Evolutionary conservation across 257 asterid species (phyloP), one percentile per base, ranked within the genome.

Genomic region (Nyctanthes arbortristis): DNA sequence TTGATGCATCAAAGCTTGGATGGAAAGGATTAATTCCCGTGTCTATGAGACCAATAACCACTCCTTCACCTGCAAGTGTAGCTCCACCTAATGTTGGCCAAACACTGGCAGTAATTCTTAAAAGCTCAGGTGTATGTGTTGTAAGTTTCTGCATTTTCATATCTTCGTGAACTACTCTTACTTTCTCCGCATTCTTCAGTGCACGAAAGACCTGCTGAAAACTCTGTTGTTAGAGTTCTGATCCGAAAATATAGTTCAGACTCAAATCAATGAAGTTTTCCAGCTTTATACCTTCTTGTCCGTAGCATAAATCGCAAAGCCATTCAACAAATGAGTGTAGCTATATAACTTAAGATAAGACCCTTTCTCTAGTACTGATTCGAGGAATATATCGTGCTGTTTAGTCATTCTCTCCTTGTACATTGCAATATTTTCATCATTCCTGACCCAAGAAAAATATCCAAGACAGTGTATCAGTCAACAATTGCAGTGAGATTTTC

Each of bases 11-110:
- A 71, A 87, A 89, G 80, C 93, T 89, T 0, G 84, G 91, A 80
- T 89, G 89, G 31, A 60, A 74, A 39, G 88, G 93, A 64, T 83
- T 87, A 57, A 89, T 83, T 67, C 96, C 91, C 0, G 93, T 87
- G 81, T 89, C 96, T 39, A 89, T 78, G 28, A 89, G 65, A 33
- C 96, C 91, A 43, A 89, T 89, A 64, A 89, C 96, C 14, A 87
- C 77, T 1, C 87, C 91, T 4, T 81, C 81, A 1, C 88, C 93
- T 14, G 93, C 84, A 35, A 64, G 55, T 13, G 13, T 63, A 7
- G 84, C 57, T 37, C 89, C 93, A 18, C 93, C 96, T 47, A 84
- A 62, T 49, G 72, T 66, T 3, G 83, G 87, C 96, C 96, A 89
- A 52, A 79, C 86, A 30, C 81, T 84, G 4, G 16, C 47, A 0